Evolutionary conservation across 2,329 filamentous ascomycete species (phyloP), one percentile per base, ranked within the genome.

Genomic region (Ceratocystis cubensis): DNA sequence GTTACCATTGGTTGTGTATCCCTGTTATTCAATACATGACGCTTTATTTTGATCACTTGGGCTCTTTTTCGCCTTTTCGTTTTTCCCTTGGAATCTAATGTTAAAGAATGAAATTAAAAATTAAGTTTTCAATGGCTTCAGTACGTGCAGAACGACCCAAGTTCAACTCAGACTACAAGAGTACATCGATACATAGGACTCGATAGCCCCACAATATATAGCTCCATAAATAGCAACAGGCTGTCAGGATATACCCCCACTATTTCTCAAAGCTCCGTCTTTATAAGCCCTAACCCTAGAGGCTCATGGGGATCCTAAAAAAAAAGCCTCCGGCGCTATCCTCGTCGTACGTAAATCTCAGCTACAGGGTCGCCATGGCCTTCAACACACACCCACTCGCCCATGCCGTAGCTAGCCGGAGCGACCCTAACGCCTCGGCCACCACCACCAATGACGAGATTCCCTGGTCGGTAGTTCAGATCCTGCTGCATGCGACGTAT

Each of bases 361-460:
- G 85, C 84, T n/a, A 92, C 77, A 0, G 81, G 77, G 73, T 91
- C 85, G 0, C 87, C 88, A 56, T 82, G 77, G 30, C 86, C 80
- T n/a, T 78, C 79, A 1, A 85, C 78, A 65, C 87, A 83, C 3
- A 81, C 78, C 89, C 89, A 93, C 15, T 88, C 81, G 0, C 89
- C 89, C 64, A 86, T 89, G 0, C 88, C 88, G 67, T 81, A 75
- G 33, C 84, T 75, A 5, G 79, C 72, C 0, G 87, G 84, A 1
- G 89, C 89, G 7, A 71, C 76, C 30, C 83, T 79, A 1, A 84
- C 78, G 0, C 89, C 89, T 37, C 89, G 78, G 0, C 89, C 89
- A 17, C 89, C 89, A 0, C 89, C 89, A 0, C 89, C 89, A 2
- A 92, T 75, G 68, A 94, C 91, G 65, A 94, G 74, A 69, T 94